A percentile compares a stretch with the other conserved stretches of the same genome.
phyloP scores from a whole-genome alignment of 805 yeast species.

The Sungouiella thailandica region DNA sequence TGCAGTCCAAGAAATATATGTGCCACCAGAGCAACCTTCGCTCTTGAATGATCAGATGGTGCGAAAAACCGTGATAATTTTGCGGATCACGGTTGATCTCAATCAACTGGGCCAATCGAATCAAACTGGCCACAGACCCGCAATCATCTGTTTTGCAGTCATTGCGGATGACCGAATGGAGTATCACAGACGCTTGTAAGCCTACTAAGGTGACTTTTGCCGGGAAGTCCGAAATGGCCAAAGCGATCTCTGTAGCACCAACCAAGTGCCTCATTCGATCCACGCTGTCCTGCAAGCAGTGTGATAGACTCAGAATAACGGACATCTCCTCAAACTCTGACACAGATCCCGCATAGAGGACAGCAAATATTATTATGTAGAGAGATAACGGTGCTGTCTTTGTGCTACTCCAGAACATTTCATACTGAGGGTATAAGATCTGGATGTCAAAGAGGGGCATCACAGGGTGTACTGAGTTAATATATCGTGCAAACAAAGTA shows the following conservation, averaged over 20 bases:
- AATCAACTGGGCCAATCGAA: conserved; percentile 8
- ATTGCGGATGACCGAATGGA: conserved; percentile 3
- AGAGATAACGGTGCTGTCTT: conserved; percentile 4
- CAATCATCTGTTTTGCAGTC: conserved; percentile 9
- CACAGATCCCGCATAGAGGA: conserved; percentile 12
- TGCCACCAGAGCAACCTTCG: conserved; percentile 12
- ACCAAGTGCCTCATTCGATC: conserved; percentile 9
- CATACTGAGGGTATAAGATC: conserved; percentile 5
- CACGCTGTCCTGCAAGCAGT: conserved; percentile 3
- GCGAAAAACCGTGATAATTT: conserved; percentile 4
- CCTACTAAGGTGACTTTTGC: conserved; percentile 7
- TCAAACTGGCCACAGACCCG: conserved; percentile 9
- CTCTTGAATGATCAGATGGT: conserved; percentile 4
- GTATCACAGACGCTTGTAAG: conserved; percentile 7
- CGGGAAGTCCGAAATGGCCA: conserved; percentile 10
- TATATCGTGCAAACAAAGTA: conserved; percentile 7
- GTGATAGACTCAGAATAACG: conserved; percentile 1
- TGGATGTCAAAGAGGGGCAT: conserved; percentile 10
- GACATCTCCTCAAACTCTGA: conserved; percentile 10
- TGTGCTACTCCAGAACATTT: conserved; percentile 8
- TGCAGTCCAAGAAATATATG: conserved; percentile 9
- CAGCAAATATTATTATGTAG: conserved; percentile 7
- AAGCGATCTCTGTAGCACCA: conserved; percentile 11
- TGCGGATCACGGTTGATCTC: conserved; percentile 12
- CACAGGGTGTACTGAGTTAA: conserved; percentile 9